Percentiles rank a stretch among this genome's conserved stretches.
These are phyloP conservation scores for Cadophora malorum DNA, from an alignment of 2,329 filamentous ascomycete species.

Conservation along the genomic window DNA sequence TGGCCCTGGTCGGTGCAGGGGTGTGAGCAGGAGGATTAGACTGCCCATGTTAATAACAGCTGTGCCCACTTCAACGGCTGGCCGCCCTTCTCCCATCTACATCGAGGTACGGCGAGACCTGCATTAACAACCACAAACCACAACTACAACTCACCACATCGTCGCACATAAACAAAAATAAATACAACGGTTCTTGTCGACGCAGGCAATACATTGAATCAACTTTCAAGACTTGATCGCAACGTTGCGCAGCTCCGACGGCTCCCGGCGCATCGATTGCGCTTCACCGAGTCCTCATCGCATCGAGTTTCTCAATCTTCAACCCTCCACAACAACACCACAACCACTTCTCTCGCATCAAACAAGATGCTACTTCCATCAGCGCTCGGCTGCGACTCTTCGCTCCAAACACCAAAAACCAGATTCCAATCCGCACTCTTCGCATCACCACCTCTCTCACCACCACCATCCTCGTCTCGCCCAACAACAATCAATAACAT, in stretches of 20 bases:
- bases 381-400: constrained; percentile 60
- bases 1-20: constrained; percentile 3
- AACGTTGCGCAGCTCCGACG: constrained; percentile 26
- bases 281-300: constrained; percentile 19
- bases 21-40: constrained; percentile 10
- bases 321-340: constrained; percentile 14
- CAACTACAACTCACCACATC: constrained; percentile 25
- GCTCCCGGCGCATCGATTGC: constrained; percentile 38
- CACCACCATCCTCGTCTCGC: constrained; percentile 54
- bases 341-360: constrained; percentile 8
- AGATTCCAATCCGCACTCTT: constrained; percentile 53
- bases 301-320: constrained; percentile 25
- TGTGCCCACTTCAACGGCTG: constrained; percentile 25
- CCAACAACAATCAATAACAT: constrained; percentile 59
- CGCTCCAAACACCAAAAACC: constrained; percentile 49
- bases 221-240: constrained; percentile 4
- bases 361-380: constrained; percentile 64
- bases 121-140: constrained; percentile 21
- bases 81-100: constrained; percentile 22
- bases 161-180: constrained; percentile 25
- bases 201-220: constrained; percentile 6
- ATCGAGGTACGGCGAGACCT: constrained; percentile 20
- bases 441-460: constrained; percentile 61
- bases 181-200: constrained; percentile 27
- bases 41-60: constrained; percentile 29